Evolutionary conservation across 768 basidiomycete species (phyloP).

Genomic region (Fomitopsis pulvina): DNA sequence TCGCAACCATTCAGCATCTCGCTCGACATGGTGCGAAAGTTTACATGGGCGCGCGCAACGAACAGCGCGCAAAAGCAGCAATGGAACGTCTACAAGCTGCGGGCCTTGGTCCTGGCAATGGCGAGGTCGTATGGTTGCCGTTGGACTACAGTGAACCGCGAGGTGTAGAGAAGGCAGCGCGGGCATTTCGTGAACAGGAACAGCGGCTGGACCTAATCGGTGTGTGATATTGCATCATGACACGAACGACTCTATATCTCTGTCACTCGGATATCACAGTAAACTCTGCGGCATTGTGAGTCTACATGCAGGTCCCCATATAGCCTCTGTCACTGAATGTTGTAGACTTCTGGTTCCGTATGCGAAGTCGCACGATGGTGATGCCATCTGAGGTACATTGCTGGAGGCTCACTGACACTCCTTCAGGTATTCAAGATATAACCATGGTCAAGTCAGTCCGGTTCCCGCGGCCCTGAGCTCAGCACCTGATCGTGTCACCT

Average conservation of each 20-base stretch:
- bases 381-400: too few relatives aligned
- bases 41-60: conserved; percentile 48
- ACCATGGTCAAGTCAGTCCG: conserved; percentile 36
- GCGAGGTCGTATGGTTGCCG: conserved; percentile 41
- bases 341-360: conserved; percentile 19
- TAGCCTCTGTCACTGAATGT: neutral
- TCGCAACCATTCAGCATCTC: conserved; percentile 44
- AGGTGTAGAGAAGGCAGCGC: conserved; percentile 39
- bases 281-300: neutral
- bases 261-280: neutral
- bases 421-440: conserved; percentile 29
- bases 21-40: conserved; percentile 50
- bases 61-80: conserved; percentile 38
- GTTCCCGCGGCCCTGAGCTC: too few relatives aligned
- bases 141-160: conserved; percentile 46
- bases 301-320: neutral
- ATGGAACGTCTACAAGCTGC: conserved; percentile 38
- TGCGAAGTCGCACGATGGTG: conserved; percentile 7
- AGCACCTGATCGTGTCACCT: neutral
- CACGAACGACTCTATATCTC: neutral
- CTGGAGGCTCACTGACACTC: too few relatives aligned
- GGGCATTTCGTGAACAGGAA: conserved; percentile 43
- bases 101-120: conserved; percentile 37
- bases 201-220: conserved; percentile 47
- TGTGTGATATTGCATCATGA: conserved; percentile 23